These are phyloP conservation scores for Tylopilus sp. DNA, from an alignment of 768 basidiomycete genomes.

Conservation along the genomic window DNA sequence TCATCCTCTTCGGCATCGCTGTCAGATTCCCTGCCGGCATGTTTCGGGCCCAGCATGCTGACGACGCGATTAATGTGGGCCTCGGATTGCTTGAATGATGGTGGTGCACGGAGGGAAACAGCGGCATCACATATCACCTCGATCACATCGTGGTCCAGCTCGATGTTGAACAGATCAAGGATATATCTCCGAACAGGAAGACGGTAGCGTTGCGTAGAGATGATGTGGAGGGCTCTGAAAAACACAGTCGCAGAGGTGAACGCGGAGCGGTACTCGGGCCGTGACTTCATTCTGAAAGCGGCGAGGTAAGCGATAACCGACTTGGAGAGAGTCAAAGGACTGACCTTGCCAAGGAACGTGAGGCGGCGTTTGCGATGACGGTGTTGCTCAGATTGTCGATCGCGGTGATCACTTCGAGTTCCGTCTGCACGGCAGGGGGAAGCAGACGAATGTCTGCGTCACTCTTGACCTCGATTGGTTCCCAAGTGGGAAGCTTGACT, in stretches of 20 bases:
- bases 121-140: slow-evolving; percentile 51
- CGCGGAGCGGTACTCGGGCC: slow-evolving; percentile 66
- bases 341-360: slow-evolving; percentile 82
- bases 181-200: slow-evolving; percentile 91
- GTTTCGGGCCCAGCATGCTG: slow-evolving; percentile 60
- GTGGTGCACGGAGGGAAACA: slow-evolving; percentile 46
- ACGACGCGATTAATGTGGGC: slow-evolving; percentile 46
- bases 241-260: slow-evolving; percentile 79
- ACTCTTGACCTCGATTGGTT: slow-evolving; percentile 30
- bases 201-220: slow-evolving; percentile 87
- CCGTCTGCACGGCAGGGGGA: slow-evolving; percentile 63
- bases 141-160: slow-evolving; percentile 63
- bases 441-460: slow-evolving; percentile 48
- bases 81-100: slow-evolving; percentile 41
- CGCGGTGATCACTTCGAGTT: slow-evolving; percentile 81
- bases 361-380: slow-evolving; percentile 93
- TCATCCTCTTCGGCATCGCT: slow-evolving; percentile 58
- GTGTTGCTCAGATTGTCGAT: slow-evolving; percentile 95
- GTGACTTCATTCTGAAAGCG: slow-evolving; percentile 68
- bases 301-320: neutral
- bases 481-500: slow-evolving; percentile 72
- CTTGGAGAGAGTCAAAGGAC: slow-evolving; percentile 15
- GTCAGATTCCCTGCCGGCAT: slow-evolving; percentile 49
- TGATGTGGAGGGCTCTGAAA: slow-evolving; percentile 81
- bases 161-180: slow-evolving; percentile 86